A percentile compares a stretch with the other conserved stretches of the same genome.
phyloP scores from a whole-genome alignment of 2,329 filamentous ascomycete genomes.

The Thyridium curvatum region DNA sequence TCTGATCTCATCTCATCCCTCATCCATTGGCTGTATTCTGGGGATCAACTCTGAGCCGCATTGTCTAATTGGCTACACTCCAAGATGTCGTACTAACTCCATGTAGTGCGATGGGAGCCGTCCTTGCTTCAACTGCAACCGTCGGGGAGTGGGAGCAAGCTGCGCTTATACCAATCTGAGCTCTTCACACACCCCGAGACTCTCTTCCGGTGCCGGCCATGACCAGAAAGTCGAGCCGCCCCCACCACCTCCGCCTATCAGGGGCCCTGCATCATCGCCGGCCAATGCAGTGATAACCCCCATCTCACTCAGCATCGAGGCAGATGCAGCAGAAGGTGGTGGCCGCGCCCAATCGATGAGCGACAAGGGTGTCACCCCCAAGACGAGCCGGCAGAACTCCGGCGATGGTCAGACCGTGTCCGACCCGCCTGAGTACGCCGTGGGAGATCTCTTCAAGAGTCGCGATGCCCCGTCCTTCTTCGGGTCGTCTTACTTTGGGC shows the following conservation, averaged over 20 bases:
- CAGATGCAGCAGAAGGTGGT: not conserved
- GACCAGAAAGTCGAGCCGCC: too few species aligned
- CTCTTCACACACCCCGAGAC: too few species aligned
- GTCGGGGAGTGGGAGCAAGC: slow-evolving; percentile 1
- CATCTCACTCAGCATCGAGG: not conserved
- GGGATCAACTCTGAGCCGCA: too few species aligned
- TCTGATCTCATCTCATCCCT: too few species aligned
- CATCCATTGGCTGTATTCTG: too few species aligned
- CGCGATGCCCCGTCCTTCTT: slow-evolving; percentile 12
- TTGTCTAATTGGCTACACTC: too few species aligned
- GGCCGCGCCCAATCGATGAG: not conserved
- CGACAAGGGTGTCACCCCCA: too few species aligned
- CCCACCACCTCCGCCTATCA: too few species aligned
- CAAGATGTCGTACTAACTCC: not conserved
- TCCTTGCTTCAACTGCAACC: slow-evolving; percentile 8
- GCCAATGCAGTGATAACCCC: not conserved
- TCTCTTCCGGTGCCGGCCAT: too few species aligned
- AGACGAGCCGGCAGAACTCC: not conserved
- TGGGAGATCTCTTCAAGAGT: slow-evolving; percentile 6
- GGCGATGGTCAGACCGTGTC: slow-evolving; percentile 1
- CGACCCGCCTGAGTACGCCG: slow-evolving; percentile 5
- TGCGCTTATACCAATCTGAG: slow-evolving; percentile 3
- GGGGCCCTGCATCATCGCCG: too few species aligned
- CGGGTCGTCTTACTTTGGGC: slow-evolving; percentile 13
- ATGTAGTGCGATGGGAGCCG: slow-evolving; percentile 6